Evolutionary conservation across 2,329 filamentous ascomycete species (phyloP).

Genomic region (Ophiostoma quercus): DNA sequence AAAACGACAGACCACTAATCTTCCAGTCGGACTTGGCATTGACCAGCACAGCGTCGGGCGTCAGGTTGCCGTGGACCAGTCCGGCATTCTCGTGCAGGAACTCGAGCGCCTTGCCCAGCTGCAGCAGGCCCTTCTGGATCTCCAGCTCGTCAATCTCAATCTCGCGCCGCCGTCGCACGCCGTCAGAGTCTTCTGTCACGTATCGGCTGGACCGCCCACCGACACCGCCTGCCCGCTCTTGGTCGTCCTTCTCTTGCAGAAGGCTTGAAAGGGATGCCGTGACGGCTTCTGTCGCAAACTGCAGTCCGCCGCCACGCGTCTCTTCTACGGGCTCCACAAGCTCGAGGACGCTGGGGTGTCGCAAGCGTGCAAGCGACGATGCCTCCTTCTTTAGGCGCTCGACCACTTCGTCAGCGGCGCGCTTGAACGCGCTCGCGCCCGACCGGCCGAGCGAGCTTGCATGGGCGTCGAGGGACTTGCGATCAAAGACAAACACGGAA

Average conservation of each 20-base stretch:
- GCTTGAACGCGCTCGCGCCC: conserved; percentile 66
- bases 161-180: conserved; percentile 67
- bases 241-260: conserved; percentile 81
- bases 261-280: conserved; percentile 81
- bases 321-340: conserved; percentile 94
- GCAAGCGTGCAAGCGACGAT: conserved; percentile 75
- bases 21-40: conserved; percentile 99
- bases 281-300: conserved; percentile 91
- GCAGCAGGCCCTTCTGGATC: conserved; percentile 91
- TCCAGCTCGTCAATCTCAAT: conserved; percentile 94
- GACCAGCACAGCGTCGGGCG: conserved; percentile 86
- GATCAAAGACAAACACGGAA: conserved; percentile 92
- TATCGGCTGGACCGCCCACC: conserved; percentile 70
- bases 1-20: conserved; percentile 88
- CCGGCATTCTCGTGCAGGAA: conserved; percentile 30
- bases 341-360: conserved; percentile 89
- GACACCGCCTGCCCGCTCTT: conserved; percentile 57
- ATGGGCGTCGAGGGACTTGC: conserved; percentile 71
- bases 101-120: conserved; percentile 49
- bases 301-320: conserved; percentile 80
- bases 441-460: conserved; percentile 56
- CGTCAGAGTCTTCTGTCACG: conserved; percentile 73
- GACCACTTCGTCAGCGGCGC: conserved; percentile 79
- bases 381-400: conserved; percentile 90
- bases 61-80: conserved; percentile 89